Conservation (phyloP, 352 stramenopile species). For the Phytopythium mirpurense region DNA sequence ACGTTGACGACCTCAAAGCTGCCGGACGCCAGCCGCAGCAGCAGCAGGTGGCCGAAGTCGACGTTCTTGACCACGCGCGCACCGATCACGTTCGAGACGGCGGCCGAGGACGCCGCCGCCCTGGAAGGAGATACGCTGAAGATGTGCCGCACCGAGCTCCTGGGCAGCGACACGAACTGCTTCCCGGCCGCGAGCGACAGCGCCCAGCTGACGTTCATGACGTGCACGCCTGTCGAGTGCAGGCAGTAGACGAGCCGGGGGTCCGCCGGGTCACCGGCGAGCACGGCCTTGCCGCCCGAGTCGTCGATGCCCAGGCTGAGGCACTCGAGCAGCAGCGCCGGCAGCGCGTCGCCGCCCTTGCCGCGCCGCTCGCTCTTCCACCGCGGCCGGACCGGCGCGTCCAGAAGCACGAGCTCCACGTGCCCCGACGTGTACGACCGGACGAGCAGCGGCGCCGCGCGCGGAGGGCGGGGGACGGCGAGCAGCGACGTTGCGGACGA, state of each 20-base stretch:
- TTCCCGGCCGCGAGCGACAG: constrained; percentile 51
- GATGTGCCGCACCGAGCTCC: constrained; percentile 67
- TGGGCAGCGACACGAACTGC: constrained; percentile 50
- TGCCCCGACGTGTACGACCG: constrained; percentile 70
- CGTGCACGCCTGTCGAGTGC: constrained; percentile 73
- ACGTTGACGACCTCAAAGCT: constrained; percentile 80
- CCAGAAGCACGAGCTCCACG: constrained; percentile 67
- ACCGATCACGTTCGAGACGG: constrained; percentile 43
- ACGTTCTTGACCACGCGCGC: constrained; percentile 70
- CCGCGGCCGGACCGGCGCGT: constrained; percentile 48
- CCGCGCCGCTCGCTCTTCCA: constrained; percentile 33
- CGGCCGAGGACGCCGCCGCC: background rate
- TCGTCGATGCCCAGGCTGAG: constrained; percentile 69
- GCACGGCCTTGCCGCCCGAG: constrained; percentile 51
- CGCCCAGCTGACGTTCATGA: constrained; percentile 75
- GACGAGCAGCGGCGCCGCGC: constrained; percentile 53
- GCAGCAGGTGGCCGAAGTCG: constrained; percentile 65
- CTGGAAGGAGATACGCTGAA: constrained; percentile 64
- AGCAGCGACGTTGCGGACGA: constrained; percentile 47
- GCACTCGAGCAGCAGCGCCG: constrained; percentile 64
- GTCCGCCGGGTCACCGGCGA: constrained; percentile 46
- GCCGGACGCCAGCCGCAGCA: constrained; percentile 65
- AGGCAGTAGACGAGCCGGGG: constrained; percentile 64
- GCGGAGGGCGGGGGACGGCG: constrained; percentile 32
- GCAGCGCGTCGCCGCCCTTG: constrained; percentile 18